Evolutionary conservation across 768 basidiomycete genomes (phyloP).

Genomic region (Gautieria morchelliformis): DNA sequence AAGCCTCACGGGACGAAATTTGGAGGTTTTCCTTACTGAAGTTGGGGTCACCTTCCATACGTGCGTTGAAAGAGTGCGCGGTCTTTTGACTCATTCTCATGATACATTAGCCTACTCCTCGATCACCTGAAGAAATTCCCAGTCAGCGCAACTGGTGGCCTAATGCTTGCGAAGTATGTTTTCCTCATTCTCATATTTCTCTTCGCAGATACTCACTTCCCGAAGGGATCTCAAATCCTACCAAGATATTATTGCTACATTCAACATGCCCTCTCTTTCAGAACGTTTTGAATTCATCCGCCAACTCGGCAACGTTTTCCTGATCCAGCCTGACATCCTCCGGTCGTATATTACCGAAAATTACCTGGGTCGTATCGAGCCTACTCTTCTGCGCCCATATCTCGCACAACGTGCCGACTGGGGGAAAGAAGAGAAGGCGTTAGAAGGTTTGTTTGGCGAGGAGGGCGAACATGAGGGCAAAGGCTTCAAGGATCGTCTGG

Average conservation of each 20-base stretch:
- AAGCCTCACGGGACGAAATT: slow-evolving; percentile 84
- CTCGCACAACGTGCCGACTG: slow-evolving; percentile 87
- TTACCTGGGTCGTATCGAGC: slow-evolving; percentile 87
- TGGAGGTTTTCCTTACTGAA: slow-evolving; percentile 86
- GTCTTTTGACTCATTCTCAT: not conserved
- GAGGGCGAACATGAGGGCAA: slow-evolving; percentile 29
- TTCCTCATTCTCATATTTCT: not conserved
- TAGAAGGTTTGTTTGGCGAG: slow-evolving; percentile 39
- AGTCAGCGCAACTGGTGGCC: slow-evolving; percentile 90
- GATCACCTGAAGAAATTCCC: slow-evolving; percentile 96
- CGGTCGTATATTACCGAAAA: slow-evolving; percentile 93
- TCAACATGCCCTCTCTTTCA: slow-evolving; percentile 71
- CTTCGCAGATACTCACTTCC: not conserved
- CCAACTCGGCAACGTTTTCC: slow-evolving; percentile 94
- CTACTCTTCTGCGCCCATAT: slow-evolving; percentile 80
- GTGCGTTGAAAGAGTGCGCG: slow-evolving; percentile 25
- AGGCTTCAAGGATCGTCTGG: slow-evolving; percentile 47
- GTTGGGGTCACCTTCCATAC: slow-evolving; percentile 92
- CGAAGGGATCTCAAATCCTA: slow-evolving; percentile 90
- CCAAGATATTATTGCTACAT: slow-evolving; percentile 81
- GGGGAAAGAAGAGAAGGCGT: slow-evolving; percentile 73
- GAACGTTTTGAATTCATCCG: slow-evolving; percentile 98
- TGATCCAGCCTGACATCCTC: slow-evolving; percentile 90
- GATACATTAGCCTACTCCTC: slow-evolving; percentile 57
- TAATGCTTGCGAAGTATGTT: slow-evolving; percentile 93